A percentile compares a stretch with the other conserved stretches of the same genome.
Evolutionary conservation across 768 basidiomycete genomes (phyloP).

Genomic region (Gelatoporia subvermispora): DNA sequence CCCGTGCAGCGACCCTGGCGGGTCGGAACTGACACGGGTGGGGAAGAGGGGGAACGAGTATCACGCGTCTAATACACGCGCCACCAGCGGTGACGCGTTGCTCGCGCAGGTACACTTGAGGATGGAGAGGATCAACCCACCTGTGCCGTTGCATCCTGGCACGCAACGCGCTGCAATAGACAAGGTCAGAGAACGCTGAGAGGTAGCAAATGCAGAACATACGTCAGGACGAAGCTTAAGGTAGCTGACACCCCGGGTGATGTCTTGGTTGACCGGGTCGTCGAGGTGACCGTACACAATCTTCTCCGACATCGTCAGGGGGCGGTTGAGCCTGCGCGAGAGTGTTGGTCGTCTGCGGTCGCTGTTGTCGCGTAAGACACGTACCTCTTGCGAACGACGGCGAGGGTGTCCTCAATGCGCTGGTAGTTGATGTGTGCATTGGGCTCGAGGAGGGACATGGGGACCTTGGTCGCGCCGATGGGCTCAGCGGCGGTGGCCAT

Average conservation of each 20-base stretch:
- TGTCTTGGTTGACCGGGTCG: slow-evolving; percentile 86
- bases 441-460: slow-evolving; percentile 84
- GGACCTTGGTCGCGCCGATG: slow-evolving; percentile 86
- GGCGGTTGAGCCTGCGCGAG: slow-evolving; percentile 67
- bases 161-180: slow-evolving; percentile 66
- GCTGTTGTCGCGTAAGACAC: slow-evolving; percentile 1
- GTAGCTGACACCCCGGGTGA: slow-evolving; percentile 89
- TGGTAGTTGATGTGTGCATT: slow-evolving; percentile 89
- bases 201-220: slow-evolving; percentile 24
- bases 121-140: slow-evolving; percentile 33
- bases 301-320: slow-evolving; percentile 93
- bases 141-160: slow-evolving; percentile 89
- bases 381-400: slow-evolving; percentile 78
- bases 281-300: slow-evolving; percentile 97
- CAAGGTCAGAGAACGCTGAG: not conserved
- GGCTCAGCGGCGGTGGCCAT: slow-evolving; percentile 76
- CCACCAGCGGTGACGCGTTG: no score
- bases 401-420: slow-evolving; percentile 96
- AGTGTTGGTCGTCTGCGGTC: not conserved
- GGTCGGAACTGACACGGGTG: no score
- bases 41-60: no score
- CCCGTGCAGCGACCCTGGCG: no score
- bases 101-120: no score
- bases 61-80: not conserved
- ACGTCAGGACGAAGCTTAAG: slow-evolving; percentile 98